A percentile compares a stretch with the other conserved stretches of the same genome.
Evolutionary conservation across 1,284 basidiomycete genomes (phyloP).

Genomic region (Ceratobasidium sp.): DNA sequence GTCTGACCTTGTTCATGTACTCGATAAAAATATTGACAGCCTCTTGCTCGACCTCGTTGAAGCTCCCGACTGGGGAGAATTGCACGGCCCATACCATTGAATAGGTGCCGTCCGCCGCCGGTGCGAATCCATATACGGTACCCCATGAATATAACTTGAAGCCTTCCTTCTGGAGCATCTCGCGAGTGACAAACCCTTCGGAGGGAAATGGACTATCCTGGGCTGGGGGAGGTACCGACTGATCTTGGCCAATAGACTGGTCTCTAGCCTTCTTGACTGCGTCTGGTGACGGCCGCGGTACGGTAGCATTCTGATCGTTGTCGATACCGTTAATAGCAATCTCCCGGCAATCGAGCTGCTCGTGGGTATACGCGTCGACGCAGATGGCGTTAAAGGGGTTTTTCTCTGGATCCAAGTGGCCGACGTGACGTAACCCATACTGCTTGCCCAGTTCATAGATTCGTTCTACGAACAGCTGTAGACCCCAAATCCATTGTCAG

Average conservation of each 20-base stretch:
- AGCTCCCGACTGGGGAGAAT: background rate
- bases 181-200: background rate
- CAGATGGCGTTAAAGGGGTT: background rate
- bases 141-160: background rate
- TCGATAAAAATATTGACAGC: background rate
- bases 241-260: background rate
- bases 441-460: background rate
- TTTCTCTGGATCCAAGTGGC: background rate
- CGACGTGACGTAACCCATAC: background rate
- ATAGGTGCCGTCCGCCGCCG: background rate
- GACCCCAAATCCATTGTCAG: background rate
- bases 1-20: background rate
- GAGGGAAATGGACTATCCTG: background rate
- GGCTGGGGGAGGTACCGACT: background rate
- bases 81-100: constrained; percentile 24
- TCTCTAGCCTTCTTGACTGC: background rate
- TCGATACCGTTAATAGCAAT: constrained; percentile 9
- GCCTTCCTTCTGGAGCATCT: background rate
- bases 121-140: constrained; percentile 22
- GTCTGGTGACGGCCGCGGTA: background rate
- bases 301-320: background rate
- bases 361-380: constrained; percentile 9
- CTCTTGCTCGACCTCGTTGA: background rate
- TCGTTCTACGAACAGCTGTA: background rate
- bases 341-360: background rate